These are phyloP conservation scores for Stellera chamaejasme DNA, from an alignment of 345 rosid genomes.

Conservation along the genomic window DNA sequence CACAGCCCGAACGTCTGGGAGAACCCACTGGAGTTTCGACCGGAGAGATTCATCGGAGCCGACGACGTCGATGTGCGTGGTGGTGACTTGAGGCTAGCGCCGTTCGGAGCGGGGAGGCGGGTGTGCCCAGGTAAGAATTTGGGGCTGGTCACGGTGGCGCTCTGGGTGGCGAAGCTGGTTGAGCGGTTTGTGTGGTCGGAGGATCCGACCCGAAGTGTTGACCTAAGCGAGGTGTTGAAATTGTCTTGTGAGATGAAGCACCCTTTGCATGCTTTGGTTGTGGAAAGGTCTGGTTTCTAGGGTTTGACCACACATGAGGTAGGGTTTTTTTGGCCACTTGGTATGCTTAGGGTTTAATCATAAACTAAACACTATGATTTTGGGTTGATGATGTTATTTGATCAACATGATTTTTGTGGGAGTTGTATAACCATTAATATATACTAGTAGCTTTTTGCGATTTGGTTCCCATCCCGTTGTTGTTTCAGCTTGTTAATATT, in stretches of 20 bases:
- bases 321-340: neutral
- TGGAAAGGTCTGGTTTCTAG: constrained; percentile 13
- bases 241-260: constrained; percentile 88
- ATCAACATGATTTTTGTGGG: neutral
- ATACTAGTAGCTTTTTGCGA: no score
- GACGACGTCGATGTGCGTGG: constrained; percentile 59
- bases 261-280: constrained; percentile 49
- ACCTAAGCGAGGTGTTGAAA: constrained; percentile 63
- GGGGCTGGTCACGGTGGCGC: constrained; percentile 53
- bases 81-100: constrained; percentile 66
- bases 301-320: neutral
- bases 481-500: no score
- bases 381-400: no score
- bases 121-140: constrained; percentile 83
- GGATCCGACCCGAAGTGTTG: constrained; percentile 29
- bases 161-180: constrained; percentile 79
- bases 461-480: no score
- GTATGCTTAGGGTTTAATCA: neutral
- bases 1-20: constrained; percentile 65
- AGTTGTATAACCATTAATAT: constrained; percentile 3
- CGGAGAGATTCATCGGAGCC: constrained; percentile 51
- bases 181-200: constrained; percentile 50
- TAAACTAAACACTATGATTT: neutral
- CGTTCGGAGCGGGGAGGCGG: constrained; percentile 88
- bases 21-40: constrained; percentile 45